These are phyloP conservation scores for Solidago caesia DNA, from an alignment of 129 eudicot species.

Conservation along the genomic window DNA sequence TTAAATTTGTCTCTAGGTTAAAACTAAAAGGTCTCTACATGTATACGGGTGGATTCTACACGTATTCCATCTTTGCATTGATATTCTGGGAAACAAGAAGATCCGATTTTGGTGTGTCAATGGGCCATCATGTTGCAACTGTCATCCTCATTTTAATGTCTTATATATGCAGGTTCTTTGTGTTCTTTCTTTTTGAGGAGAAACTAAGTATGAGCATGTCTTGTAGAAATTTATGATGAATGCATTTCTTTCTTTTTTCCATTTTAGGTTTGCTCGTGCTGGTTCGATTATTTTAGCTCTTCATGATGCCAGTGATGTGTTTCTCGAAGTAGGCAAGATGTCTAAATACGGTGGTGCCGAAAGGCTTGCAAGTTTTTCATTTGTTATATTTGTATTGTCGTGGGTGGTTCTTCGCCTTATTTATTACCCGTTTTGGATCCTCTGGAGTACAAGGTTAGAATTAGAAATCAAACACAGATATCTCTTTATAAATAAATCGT, in stretches of 20 bases:
- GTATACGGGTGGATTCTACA: constrained; percentile 81
- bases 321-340: constrained; percentile 91
- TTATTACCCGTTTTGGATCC: constrained; percentile 84
- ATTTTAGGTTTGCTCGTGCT: constrained; percentile 73
- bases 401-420: constrained; percentile 88
- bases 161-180: constrained; percentile 59
- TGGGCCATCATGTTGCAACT: constrained; percentile 90
- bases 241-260: background rate
- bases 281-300: constrained; percentile 88
- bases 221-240: constrained; percentile 4
- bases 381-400: constrained; percentile 77
- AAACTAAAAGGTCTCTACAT: constrained; percentile 78
- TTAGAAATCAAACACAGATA: background rate
- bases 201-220: constrained; percentile 6
- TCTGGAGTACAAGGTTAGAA: constrained; percentile 88
- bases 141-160: constrained; percentile 69
- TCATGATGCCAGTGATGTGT: constrained; percentile 93
- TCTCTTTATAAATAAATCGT: background rate
- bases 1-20: constrained; percentile 44
- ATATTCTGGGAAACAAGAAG: constrained; percentile 95
- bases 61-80: constrained; percentile 85
- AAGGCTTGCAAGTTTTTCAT: constrained; percentile 81
- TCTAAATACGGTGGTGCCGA: constrained; percentile 84
- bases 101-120: constrained; percentile 89
- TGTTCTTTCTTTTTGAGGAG: background rate